These are phyloP conservation scores for Verbena officinalis DNA, from an alignment of 257 asterid genomes.

Conservation along the genomic window DNA sequence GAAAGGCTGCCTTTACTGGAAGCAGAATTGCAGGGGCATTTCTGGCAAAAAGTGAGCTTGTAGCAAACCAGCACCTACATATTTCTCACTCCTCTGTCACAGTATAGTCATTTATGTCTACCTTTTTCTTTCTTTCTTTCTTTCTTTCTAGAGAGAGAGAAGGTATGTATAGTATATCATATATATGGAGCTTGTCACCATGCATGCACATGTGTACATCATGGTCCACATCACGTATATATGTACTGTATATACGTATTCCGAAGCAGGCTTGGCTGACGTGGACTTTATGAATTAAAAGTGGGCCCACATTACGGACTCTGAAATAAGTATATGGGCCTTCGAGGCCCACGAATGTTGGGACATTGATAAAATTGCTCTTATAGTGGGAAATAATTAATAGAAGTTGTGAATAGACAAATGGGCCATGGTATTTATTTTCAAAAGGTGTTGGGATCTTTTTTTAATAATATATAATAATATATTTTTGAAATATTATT, in stretches of 20 bases:
- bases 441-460: no score
- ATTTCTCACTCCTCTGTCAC: conserved; percentile 32
- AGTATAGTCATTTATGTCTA: conserved; percentile 32
- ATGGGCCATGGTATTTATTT: no score
- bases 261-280: no score
- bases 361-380: neutral
- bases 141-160: neutral
- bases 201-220: conserved; percentile 18
- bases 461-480: neutral
- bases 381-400: no score
- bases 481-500: no score
- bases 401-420: no score
- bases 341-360: conserved; percentile 13
- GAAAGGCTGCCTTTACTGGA: conserved; percentile 36
- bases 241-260: no score
- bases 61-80: conserved; percentile 2
- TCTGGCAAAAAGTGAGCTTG: conserved; percentile 40
- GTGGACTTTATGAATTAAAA: neutral
- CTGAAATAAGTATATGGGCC: conserved; percentile 16
- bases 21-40: conserved; percentile 33
- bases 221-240: conserved; percentile 3
- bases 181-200: neutral
- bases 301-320: conserved; percentile 23
- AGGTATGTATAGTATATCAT: neutral
- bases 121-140: neutral